Conservation (phyloP, 2,329 filamentous ascomycete species). For the Diaporthe sp. region DNA sequence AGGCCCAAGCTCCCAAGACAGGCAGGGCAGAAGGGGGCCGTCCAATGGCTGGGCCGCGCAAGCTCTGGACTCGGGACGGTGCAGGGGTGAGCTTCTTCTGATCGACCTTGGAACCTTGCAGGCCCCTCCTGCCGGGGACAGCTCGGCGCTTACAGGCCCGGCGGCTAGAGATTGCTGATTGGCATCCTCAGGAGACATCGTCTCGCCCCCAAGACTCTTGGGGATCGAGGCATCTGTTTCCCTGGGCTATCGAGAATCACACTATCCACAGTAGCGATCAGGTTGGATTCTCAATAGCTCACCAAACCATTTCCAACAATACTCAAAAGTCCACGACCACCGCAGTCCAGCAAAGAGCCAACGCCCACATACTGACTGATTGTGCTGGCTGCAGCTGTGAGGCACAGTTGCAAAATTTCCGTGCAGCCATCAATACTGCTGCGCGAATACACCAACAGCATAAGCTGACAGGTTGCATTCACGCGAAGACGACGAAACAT, state of each 20-base stretch:
- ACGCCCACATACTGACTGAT: background rate
- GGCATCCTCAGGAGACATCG: slow-evolving; percentile 10
- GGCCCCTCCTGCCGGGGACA: slow-evolving; percentile 13
- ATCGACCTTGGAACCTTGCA: slow-evolving; percentile 24
- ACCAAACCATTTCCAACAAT: background rate
- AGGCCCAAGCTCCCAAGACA: slow-evolving; percentile 1
- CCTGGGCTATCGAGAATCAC: background rate
- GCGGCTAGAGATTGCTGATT: slow-evolving; percentile 30
- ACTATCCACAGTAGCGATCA: background rate
- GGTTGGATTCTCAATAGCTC: too few species aligned
- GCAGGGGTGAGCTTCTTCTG: slow-evolving; percentile 36
- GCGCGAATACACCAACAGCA: background rate
- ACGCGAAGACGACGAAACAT: background rate
- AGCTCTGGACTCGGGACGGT: slow-evolving; percentile 14
- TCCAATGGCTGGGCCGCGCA: slow-evolving; percentile 34
- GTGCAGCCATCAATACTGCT: background rate
- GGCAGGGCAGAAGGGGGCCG: background rate
- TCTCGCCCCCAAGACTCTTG: slow-evolving; percentile 9
- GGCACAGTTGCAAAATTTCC: background rate
- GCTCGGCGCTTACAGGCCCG: slow-evolving; percentile 33
- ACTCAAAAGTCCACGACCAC: background rate
- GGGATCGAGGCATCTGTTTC: background rate
- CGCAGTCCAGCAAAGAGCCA: background rate
- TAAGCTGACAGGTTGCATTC: background rate
- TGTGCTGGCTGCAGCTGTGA: background rate